phyloP scores from a whole-genome alignment of 352 stramenopile species.

The Pythium aphanidermatum region DNA sequence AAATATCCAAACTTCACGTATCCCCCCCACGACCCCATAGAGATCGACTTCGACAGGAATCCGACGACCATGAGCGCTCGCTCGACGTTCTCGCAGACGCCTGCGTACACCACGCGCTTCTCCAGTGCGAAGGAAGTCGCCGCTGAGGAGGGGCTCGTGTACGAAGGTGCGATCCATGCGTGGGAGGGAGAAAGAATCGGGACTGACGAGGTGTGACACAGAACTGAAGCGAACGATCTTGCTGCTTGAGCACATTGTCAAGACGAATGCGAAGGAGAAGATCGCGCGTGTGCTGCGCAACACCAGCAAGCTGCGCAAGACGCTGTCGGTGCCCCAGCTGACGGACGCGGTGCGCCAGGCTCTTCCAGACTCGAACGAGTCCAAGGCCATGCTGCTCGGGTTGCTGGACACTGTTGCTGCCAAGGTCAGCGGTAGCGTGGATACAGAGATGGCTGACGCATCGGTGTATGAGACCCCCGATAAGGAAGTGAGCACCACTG shows the following conservation, averaged over 20 bases:
- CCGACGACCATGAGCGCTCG: constrained; percentile 77
- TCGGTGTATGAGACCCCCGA: constrained; percentile 21
- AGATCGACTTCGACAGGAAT: constrained; percentile 1
- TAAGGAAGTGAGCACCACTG: constrained; percentile 11
- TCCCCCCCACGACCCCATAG: not conserved
- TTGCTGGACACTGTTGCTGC: constrained; percentile 43
- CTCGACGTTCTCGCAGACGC: constrained; percentile 74
- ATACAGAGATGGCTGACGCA: constrained; percentile 60
- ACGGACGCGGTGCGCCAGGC: constrained; percentile 49
- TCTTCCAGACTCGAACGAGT: constrained; percentile 58
- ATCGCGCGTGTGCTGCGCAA: constrained; percentile 71
- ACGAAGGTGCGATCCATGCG: constrained; percentile 35
- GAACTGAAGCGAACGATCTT: constrained; percentile 71
- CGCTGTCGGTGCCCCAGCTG: constrained; percentile 56
- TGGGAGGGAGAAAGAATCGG: not conserved
- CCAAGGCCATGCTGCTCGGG: constrained; percentile 41
- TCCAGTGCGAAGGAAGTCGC: constrained; percentile 41
- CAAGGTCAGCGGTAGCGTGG: constrained; percentile 27
- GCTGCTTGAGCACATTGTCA: constrained; percentile 70
- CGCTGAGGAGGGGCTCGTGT: constrained; percentile 53
- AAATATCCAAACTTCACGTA: constrained; percentile 19
- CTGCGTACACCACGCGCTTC: constrained; percentile 38
- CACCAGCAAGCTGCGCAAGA: constrained; percentile 78
- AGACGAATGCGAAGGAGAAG: constrained; percentile 83
- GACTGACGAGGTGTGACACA: constrained; percentile 7